Evolutionary conservation across 345 rosid species (phyloP), one percentile per base, ranked within the genome.

Genomic region (Moricandia arvensis): DNA sequence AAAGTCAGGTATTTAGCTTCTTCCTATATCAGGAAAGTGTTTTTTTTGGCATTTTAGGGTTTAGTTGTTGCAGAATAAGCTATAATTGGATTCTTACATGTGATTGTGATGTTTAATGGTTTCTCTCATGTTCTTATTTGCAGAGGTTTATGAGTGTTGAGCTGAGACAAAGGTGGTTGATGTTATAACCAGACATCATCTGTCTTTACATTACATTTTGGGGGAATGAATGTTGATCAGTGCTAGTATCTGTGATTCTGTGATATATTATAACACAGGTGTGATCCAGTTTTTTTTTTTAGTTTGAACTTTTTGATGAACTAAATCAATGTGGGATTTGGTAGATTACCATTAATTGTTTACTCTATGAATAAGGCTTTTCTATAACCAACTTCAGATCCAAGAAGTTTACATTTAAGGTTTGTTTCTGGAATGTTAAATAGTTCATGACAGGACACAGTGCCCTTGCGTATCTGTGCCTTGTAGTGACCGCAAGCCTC

Each of bases 1-100:
- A 89, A 89, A 86, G 88, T 83, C 90, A 86, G 91, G 93, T 87
- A 75, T 27, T 1, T 1, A 3, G 2, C 3, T 27, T 3, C 29
- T 27, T 27, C 1, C 29, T 27, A 1, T 27, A 27, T 27, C 3
- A 27, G 29, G 29, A 27, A 27, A 27, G 29, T 27, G 29, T 27
- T 27, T 3, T 1, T 1, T 27, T 27, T 27, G 3, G 3, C 29
- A 27, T 27, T 1, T 27, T 1, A 27, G 1, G 1, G 29, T 1
- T 1, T 3, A 2, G 7, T 33, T 33, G 62, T 34, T 18, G 73
- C 35, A 10, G 62, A 2, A 16, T 16, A 47, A 18, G 18, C 2
- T 58, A 12, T 53, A 1, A 34, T 69, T 6, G 9, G 53, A 21
- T 34, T 5, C 35, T 10, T 1, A 3, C 5, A 10, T 63, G 29